These are phyloP conservation scores for Amanita rubescens DNA, from an alignment of 768 basidiomycete species.

Conservation along the genomic window DNA sequence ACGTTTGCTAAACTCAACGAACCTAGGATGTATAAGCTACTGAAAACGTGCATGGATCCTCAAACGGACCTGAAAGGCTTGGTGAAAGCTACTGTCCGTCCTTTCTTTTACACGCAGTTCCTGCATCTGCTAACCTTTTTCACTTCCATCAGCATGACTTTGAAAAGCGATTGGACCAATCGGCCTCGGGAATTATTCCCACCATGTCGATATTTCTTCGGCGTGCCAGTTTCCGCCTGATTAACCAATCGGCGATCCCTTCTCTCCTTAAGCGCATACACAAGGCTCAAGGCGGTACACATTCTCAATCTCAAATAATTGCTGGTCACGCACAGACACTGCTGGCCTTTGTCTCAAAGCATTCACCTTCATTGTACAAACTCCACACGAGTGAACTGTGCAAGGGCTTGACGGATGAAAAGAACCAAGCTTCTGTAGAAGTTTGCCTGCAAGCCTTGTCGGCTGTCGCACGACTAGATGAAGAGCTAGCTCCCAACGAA, in stretches of 20 bases:
- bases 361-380: slow-evolving; percentile 65
- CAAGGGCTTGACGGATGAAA: slow-evolving; percentile 64
- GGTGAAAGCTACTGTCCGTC: slow-evolving; percentile 65
- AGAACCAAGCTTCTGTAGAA: slow-evolving; percentile 48
- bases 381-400: slow-evolving; percentile 69
- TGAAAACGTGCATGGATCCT: slow-evolving; percentile 76
- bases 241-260: slow-evolving; percentile 84
- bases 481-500: slow-evolving; percentile 49
- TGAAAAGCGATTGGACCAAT: slow-evolving; percentile 64
- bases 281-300: slow-evolving; percentile 33
- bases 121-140: neutral
- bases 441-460: slow-evolving; percentile 73
- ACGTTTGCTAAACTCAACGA: slow-evolving; percentile 87
- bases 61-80: slow-evolving; percentile 78
- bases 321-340: slow-evolving; percentile 46
- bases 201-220: slow-evolving; percentile 73
- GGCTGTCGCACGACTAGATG: slow-evolving; percentile 53
- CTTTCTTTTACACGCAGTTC: neutral
- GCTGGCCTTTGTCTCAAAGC: slow-evolving; percentile 61
- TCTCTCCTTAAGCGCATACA: slow-evolving; percentile 66
- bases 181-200: slow-evolving; percentile 45
- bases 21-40: slow-evolving; percentile 73
- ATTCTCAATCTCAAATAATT: slow-evolving; percentile 25
- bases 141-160: slow-evolving; percentile 59
- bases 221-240: slow-evolving; percentile 57